Evolutionary conservation across 305 asterid species (phyloP), one percentile per base, ranked within the genome.

Genomic region (Stenogyne calaminthoides): DNA sequence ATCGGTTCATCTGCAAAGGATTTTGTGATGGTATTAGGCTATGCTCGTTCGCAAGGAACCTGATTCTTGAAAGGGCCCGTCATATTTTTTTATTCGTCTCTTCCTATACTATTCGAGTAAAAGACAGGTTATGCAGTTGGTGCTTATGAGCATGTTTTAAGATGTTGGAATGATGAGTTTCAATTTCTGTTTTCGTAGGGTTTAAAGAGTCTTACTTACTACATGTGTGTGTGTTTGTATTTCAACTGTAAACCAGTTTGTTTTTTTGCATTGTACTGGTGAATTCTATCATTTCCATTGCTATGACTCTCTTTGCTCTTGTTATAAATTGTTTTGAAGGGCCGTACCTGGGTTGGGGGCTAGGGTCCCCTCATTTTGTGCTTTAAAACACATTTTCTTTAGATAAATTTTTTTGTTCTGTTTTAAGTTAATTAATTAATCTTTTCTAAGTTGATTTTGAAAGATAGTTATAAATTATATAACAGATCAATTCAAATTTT

Each of bases 1-100:
- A 77, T 89, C 14, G 98, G 99, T 58, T 86, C 97, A 69, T 88
- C 96, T n/a, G 98, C 97, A 7, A 92, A 89, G 89, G 96, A 94
- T 14, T 94, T 90, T 49, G 88, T 94, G 77, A 92, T 92, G 98
- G 91, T 81, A 20, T 70, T 94, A 74, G 84, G 83, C 76, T 94
- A 94, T 72, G 84, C 92, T 8, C 91, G 84, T 91, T 8, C 91
- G 92, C 32, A 79, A 27, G 75, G 60, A 59, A 52, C 72, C 79
- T 4, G 72, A 79, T 58, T 62, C 84, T 39, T 89, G 68, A 84
- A 69, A 18, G 19, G 7, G 46, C 46, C 15, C 20, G 2, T 57
- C 36, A 29, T 16, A 52, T 15, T 61, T 52, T 36, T 70, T 67
- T 34, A 10, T 51, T 8, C 18, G 66, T 44, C 76, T 65, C 51